Evolutionary conservation across 768 basidiomycete species (phyloP).

Genomic region (Psilocybe cubensis): DNA sequence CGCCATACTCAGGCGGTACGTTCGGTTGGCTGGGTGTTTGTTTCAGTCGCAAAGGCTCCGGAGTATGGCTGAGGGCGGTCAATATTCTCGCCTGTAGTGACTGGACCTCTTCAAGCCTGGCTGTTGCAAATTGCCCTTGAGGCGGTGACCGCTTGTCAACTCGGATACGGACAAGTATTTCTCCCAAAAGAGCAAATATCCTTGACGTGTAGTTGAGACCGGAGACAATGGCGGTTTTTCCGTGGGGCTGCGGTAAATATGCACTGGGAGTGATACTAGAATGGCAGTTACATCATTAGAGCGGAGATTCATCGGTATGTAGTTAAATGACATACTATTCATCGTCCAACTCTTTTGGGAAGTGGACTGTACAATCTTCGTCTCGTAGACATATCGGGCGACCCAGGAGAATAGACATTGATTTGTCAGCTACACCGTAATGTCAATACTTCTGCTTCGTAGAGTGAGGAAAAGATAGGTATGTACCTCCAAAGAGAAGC

Average conservation of each 20-base stretch:
- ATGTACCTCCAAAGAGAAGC: constrained; percentile 85
- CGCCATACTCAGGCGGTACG: constrained; percentile 63
- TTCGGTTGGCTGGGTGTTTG: constrained; percentile 50
- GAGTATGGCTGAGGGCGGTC: constrained; percentile 72
- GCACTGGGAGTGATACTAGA: constrained; percentile 80
- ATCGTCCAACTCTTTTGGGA: constrained; percentile 87
- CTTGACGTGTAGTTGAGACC: constrained; percentile 88
- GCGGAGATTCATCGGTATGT: constrained; percentile 33
- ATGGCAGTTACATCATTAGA: constrained; percentile 22
- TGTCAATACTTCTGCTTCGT: neutral
- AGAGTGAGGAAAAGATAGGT: neutral
- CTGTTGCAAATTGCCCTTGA: constrained; percentile 84
- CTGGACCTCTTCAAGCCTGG: constrained; percentile 82
- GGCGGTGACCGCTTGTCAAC: constrained; percentile 88
- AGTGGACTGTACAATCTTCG: constrained; percentile 89
- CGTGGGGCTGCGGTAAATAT: constrained; percentile 86
- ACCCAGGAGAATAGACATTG: constrained; percentile 83
- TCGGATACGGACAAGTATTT: constrained; percentile 85
- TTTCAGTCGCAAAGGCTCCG: constrained; percentile 76
- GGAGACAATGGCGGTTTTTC: constrained; percentile 82
- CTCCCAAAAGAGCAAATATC: constrained; percentile 84
- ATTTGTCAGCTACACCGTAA: constrained; percentile 74
- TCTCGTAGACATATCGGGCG: constrained; percentile 86
- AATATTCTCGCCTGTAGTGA: constrained; percentile 79
- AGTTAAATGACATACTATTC: constrained; percentile 65